These are phyloP conservation scores for Firmiana major DNA, from an alignment of 345 rosid species.

Conservation along the genomic window DNA sequence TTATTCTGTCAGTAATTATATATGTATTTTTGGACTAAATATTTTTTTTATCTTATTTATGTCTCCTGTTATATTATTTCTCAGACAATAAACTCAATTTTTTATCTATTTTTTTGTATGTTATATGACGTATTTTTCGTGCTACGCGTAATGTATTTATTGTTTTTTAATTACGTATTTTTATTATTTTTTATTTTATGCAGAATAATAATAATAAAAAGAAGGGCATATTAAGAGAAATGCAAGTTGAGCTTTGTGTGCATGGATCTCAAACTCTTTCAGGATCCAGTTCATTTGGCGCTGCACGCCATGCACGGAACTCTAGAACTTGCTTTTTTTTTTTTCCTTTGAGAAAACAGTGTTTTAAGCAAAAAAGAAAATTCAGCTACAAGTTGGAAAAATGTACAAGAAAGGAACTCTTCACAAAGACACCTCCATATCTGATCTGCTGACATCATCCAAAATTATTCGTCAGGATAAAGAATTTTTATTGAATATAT, in stretches of 20 bases:
- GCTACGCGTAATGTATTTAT: no score
- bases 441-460: background rate
- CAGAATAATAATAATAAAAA: no score
- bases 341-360: no score
- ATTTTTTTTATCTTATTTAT: no score
- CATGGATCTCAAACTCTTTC: background rate
- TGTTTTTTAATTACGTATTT: no score
- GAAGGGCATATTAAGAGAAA: background rate
- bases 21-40: no score
- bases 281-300: background rate
- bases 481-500: background rate
- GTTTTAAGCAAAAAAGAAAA: background rate
- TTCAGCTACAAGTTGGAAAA: background rate
- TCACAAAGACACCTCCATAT: background rate
- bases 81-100: no score
- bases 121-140: no score
- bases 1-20: no score
- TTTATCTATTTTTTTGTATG: no score
- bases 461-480: background rate
- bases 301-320: constrained; percentile 1
- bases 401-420: background rate
- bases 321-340: background rate
- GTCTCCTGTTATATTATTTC: no score
- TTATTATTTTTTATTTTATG: no score
- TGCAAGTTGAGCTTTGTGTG: constrained; percentile 8